Percentiles rank a stretch among this genome's conserved stretches.
Evolutionary conservation across 2,329 filamentous ascomycete genomes (phyloP).

Genomic region (Penicillium aurantiogriseum): DNA sequence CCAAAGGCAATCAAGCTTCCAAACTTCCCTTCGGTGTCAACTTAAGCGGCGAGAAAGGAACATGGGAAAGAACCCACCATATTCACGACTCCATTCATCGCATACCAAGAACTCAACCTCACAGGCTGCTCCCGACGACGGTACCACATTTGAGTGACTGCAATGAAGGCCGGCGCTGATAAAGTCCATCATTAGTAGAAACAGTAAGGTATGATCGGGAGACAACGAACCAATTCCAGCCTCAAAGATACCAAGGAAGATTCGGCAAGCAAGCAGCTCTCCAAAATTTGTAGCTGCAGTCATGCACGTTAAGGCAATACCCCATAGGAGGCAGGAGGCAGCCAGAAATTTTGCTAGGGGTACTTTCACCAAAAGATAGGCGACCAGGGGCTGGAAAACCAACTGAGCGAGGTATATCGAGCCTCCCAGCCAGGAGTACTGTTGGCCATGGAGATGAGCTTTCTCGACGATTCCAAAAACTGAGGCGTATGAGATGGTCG

Average conservation of each 20-base stretch:
- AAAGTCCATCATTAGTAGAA: background rate
- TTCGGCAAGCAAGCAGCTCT: conserved; percentile 52
- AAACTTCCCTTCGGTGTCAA: conserved; percentile 22
- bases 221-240: conserved; percentile 37
- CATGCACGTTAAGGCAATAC: conserved; percentile 53
- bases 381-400: conserved; percentile 53
- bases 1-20: conserved; percentile 58
- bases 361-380: conserved; percentile 58
- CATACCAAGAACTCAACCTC: conserved; percentile 53
- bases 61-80: conserved; percentile 38
- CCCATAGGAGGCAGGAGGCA: conserved; percentile 53
- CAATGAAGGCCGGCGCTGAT: conserved; percentile 52
- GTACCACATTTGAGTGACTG: conserved; percentile 58
- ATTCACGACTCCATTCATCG: conserved; percentile 56
- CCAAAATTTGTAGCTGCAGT: conserved; percentile 52
- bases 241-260: conserved; percentile 60
- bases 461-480: conserved; percentile 63
- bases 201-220: too few species aligned
- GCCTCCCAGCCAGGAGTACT: conserved; percentile 54
- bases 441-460: conserved; percentile 55
- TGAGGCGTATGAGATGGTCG: conserved; percentile 60
- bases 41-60: background rate
- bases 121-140: conserved; percentile 53
- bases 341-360: conserved; percentile 61
- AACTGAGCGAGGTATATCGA: conserved; percentile 57